These are phyloP conservation scores for Botryosphaeria dothidea DNA, from an alignment of 2,329 filamentous ascomycete genomes.

Conservation along the genomic window DNA sequence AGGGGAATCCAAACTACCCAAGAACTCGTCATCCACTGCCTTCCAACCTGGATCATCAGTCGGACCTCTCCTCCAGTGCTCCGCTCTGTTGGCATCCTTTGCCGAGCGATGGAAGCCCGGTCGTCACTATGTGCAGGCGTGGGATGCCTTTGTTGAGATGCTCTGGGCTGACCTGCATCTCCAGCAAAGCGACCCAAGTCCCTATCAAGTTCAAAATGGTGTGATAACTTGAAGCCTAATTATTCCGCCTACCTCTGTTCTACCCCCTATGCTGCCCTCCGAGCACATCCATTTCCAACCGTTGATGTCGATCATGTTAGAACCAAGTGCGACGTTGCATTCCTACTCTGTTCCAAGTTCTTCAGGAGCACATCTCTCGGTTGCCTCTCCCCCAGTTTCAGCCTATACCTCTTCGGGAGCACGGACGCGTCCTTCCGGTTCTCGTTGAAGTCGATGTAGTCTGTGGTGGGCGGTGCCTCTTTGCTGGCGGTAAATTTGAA, in stretches of 20 bases:
- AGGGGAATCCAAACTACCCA: not conserved
- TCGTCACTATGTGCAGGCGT: not conserved
- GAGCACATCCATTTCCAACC: not conserved
- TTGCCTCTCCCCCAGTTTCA: conserved; percentile 7
- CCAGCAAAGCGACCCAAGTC: not conserved
- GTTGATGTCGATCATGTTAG: not conserved
- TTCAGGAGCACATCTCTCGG: conserved; percentile 8
- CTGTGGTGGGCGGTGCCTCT: not conserved
- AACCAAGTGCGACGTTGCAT: conserved; percentile 5
- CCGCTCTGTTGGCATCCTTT: conserved; percentile 10
- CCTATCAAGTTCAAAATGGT: not conserved
- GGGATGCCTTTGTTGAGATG: conserved; percentile 15
- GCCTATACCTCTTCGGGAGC: conserved; percentile 7
- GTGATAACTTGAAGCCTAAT: too few relatives aligned
- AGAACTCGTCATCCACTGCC: not conserved
- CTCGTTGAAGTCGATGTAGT: conserved; percentile 19
- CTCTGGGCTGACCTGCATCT: conserved; percentile 1
- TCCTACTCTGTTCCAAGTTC: conserved; percentile 10
- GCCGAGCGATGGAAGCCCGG: conserved; percentile 8
- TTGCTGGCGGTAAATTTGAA: conserved; percentile 15
- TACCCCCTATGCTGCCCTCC: too few relatives aligned
- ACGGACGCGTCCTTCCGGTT: conserved; percentile 14
- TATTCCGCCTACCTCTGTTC: too few relatives aligned
- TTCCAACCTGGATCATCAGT: not conserved
- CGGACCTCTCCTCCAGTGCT: conserved; percentile 10